phyloP scores from a whole-genome alignment of 345 rosid species.

The Pistacia vera region DNA sequence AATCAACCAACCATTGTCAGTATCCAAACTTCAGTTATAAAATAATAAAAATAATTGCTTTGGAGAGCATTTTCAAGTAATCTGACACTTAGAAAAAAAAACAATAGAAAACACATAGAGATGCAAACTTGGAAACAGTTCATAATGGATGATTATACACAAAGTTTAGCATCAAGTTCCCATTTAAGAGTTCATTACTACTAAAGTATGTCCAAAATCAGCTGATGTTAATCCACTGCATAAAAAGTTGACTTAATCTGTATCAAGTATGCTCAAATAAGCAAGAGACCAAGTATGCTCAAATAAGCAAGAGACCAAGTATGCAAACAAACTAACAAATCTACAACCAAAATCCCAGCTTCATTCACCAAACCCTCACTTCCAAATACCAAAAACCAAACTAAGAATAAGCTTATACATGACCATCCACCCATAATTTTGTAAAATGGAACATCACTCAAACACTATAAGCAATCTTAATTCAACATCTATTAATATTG shows the following conservation, averaged over 20 bases:
- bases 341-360: background rate
- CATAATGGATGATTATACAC: background rate
- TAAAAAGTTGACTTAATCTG: background rate
- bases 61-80: background rate
- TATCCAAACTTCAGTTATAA: background rate
- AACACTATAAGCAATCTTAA: background rate
- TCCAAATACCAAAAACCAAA: background rate
- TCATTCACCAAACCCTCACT: background rate
- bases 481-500: background rate
- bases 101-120: background rate
- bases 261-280: background rate
- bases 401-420: background rate
- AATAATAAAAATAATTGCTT: background rate
- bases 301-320: background rate
- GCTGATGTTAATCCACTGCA: background rate
- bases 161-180: background rate
- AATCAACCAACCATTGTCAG: conserved; percentile 19
- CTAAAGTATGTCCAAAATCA: background rate
- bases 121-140: background rate
- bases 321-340: background rate
- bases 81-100: background rate
- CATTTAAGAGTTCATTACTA: background rate
- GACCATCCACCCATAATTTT: background rate
- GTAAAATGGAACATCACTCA: background rate
- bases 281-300: background rate